These are phyloP conservation scores for Bipolaris sorokiniana DNA, from an alignment of 2,329 filamentous ascomycete species.

Conservation along the genomic window DNA sequence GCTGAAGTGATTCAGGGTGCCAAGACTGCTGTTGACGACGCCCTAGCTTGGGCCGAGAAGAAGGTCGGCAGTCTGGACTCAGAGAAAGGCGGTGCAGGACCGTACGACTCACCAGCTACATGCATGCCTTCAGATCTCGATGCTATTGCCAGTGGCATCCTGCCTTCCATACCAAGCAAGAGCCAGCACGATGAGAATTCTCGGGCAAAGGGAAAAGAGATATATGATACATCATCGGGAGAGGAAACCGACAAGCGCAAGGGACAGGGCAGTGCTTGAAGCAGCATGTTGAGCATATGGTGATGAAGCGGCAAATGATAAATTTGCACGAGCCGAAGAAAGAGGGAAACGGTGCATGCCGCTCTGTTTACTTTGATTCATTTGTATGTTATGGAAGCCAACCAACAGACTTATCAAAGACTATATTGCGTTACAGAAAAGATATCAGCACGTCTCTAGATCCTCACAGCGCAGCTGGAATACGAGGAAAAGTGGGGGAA, in stretches of 20 bases:
- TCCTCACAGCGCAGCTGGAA: neutral
- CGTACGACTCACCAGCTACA: constrained; percentile 40
- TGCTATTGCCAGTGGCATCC: constrained; percentile 38
- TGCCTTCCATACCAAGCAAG: constrained; percentile 28
- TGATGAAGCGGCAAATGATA: neutral
- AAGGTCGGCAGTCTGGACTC: constrained; percentile 32
- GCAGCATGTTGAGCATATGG: neutral
- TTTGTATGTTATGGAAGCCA: neutral
- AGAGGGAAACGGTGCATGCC: neutral
- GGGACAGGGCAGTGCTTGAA: neutral
- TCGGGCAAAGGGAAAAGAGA: neutral
- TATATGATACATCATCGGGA: neutral
- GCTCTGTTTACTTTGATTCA: neutral
- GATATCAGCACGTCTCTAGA: neutral
- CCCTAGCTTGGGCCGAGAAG: constrained; percentile 35
- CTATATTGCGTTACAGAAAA: neutral
- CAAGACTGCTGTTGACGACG: constrained; percentile 28
- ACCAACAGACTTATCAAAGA: neutral
- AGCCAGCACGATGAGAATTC: neutral
- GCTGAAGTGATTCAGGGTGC: constrained; percentile 26
- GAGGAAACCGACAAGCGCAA: neutral
- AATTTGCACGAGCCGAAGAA: neutral
- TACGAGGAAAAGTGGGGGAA: constrained; percentile 16
- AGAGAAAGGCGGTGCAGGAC: constrained; percentile 35
- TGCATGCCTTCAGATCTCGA: constrained; percentile 45